A percentile compares a stretch with the other conserved stretches of the same genome.
phyloP scores from a whole-genome alignment of 2,329 filamentous ascomycete genomes.

The Aplosporella prunicola region DNA sequence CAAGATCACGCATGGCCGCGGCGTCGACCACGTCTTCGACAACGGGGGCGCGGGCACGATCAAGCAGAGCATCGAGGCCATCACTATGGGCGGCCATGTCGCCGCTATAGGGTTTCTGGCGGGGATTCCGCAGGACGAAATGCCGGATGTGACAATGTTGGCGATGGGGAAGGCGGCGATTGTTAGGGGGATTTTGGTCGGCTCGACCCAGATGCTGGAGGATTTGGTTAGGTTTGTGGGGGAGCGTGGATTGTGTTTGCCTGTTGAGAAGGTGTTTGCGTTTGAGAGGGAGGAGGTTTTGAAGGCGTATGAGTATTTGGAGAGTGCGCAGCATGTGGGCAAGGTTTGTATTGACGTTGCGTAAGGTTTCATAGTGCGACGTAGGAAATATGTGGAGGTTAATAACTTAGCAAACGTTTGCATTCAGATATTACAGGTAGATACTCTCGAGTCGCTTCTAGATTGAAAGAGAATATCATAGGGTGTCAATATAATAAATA shows the following conservation, averaged over 20 bases:
- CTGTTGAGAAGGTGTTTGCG: slow-evolving; percentile 28
- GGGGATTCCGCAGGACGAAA: slow-evolving; percentile 17
- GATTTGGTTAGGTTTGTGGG: slow-evolving; percentile 25
- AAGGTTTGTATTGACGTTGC: slow-evolving; percentile 22
- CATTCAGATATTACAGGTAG: no score
- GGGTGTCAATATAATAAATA: no score
- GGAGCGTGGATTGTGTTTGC: slow-evolving; percentile 17
- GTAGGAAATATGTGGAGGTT: no score
- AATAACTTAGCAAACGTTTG: no score
- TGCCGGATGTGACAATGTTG: slow-evolving; percentile 24
- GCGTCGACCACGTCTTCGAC: slow-evolving; percentile 36
- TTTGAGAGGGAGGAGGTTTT: slow-evolving; percentile 24
- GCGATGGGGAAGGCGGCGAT: slow-evolving; percentile 23
- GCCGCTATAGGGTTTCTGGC: slow-evolving; percentile 2
- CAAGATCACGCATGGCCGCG: slow-evolving; percentile 33
- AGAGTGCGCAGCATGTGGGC: slow-evolving; percentile 23
- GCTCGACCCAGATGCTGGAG: slow-evolving; percentile 28
- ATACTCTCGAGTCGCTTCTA: no score
- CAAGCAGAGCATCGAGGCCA: slow-evolving; percentile 16
- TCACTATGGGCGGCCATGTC: slow-evolving; percentile 10
- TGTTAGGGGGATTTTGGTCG: slow-evolving; percentile 28
- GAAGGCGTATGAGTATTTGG: slow-evolving; percentile 18
- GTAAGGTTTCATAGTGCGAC: no score
- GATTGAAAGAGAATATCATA: no score
- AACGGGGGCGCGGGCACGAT: slow-evolving; percentile 14